Conservation (phyloP, 306 rosid species). For the Malus sieversii region DNA sequence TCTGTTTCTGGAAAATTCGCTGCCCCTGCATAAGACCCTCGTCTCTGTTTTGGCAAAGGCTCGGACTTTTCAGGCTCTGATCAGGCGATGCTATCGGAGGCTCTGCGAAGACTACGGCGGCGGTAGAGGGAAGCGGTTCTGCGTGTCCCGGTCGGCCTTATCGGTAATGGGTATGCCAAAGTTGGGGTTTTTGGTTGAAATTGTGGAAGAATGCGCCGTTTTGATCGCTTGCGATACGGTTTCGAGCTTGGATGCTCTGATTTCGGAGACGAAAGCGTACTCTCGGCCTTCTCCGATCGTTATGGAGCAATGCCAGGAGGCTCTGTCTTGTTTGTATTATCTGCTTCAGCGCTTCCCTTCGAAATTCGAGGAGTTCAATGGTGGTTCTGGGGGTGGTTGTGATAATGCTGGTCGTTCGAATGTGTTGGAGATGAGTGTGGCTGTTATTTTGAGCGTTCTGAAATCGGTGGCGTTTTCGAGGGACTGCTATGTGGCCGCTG, state of each 20-base stretch:
- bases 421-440: constrained; percentile 46
- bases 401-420: constrained; percentile 9
- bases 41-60: constrained; percentile 54
- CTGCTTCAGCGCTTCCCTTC: constrained; percentile 75
- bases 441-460: constrained; percentile 50
- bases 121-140: constrained; percentile 39
- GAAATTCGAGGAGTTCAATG: constrained; percentile 31
- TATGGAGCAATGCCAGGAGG: constrained; percentile 96
- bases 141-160: constrained; percentile 59
- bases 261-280: constrained; percentile 44
- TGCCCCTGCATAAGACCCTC: constrained; percentile 63
- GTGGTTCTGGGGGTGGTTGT: constrained; percentile 4
- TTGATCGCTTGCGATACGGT: constrained; percentile 52
- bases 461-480: constrained; percentile 62
- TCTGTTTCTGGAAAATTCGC: constrained; percentile 64
- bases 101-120: constrained; percentile 46
- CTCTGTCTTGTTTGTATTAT: constrained; percentile 86
- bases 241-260: constrained; percentile 37
- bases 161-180: constrained; percentile 76
- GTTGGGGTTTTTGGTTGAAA: constrained; percentile 54
- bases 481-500: constrained; percentile 92
- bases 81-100: constrained; percentile 32
- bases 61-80: constrained; percentile 16
- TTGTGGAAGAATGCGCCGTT: constrained; percentile 57
- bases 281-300: constrained; percentile 83